Percentiles rank a stretch among this genome's conserved stretches.
phyloP scores from a whole-genome alignment of 257 asterid genomes.

The Solanum rostratum region DNA sequence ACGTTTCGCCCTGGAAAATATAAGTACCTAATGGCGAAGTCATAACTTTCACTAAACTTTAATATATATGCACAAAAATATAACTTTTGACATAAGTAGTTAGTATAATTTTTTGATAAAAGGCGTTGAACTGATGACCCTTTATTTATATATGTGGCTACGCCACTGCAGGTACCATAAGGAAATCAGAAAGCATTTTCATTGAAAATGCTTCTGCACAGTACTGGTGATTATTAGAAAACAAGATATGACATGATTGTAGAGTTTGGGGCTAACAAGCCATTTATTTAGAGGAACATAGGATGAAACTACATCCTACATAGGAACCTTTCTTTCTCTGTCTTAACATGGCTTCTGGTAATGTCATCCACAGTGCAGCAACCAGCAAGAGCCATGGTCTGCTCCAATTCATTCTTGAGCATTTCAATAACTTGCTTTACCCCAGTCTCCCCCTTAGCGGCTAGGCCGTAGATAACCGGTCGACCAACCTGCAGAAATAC shows the following conservation, averaged over 20 bases:
- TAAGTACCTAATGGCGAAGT: not conserved
- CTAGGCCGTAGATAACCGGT: slow-evolving; percentile 40
- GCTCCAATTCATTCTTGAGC: slow-evolving; percentile 52
- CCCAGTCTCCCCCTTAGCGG: slow-evolving; percentile 45
- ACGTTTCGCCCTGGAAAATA: not conserved
- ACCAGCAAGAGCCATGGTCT: slow-evolving; percentile 55
- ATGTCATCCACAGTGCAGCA: slow-evolving; percentile 38
- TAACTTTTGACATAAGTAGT: not conserved
- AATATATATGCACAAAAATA: not conserved
- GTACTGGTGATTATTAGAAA: not conserved
- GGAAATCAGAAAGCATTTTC: not conserved
- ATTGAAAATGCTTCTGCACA: not conserved
- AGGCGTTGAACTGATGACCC: not conserved
- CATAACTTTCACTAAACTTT: not conserved
- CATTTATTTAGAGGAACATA: not conserved
- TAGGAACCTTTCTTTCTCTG: slow-evolving; percentile 16
- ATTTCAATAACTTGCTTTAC: slow-evolving; percentile 31
- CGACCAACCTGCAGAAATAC: slow-evolving; percentile 33
- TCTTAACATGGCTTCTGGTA: slow-evolving; percentile 30
- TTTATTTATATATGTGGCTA: not conserved
- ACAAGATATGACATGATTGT: not conserved
- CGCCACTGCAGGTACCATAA: not conserved
- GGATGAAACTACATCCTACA: slow-evolving; percentile 21
- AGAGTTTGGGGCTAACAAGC: not conserved
- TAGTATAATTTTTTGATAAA: not conserved